Base-by-base conservation (phyloP, 352 stramenopile species). In the Pythium sp. region DNA sequence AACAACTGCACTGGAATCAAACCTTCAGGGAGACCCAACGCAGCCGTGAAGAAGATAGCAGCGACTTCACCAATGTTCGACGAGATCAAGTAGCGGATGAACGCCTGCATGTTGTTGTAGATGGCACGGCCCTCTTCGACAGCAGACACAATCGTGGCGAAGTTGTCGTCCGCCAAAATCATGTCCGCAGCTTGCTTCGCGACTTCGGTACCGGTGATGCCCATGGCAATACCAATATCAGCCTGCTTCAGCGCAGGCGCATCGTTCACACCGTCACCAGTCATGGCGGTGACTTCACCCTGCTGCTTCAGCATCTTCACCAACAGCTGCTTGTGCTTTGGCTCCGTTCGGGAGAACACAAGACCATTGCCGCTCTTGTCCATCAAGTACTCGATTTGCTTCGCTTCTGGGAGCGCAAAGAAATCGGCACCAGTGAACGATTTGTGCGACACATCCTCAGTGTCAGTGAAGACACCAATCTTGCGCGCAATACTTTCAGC, bases 61-160 rank as follows among this genome's bases (percentile, higher is more conserved):
- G 93, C 97, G 43, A 99, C 98, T 80, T 99, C 98, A 69, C 97
- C 97, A 76, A 99, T 99, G 86, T 99, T 99, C 62, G 95, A 99
- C 65, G 90, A 98, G 61, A 99, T 99, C 67, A 99, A 81, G 81
- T 99, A 99, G 68, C 97, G 98, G 69, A 99, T 99, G 82, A 99
- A 99, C 47, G 96, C 90, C 75, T 99, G 96, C 97, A 99, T 99
- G 82, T 99, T 99, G 77, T 97, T 95, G 82, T 97, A 96, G 69
- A 96, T 96, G 53, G 86, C 85, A 57, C 89, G 89, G 24, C 89
- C 89, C 61, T 96, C 87, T 62, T 96, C 89, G 12, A 96, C 87
- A 2, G 84, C 89, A 65, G 86, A 84, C 54, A 99, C 97, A 74
- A 99, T 99, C 47, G 97, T 99, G 14, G 96, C 92, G 72, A 99